Conservation (phyloP, 2,329 filamentous ascomycete species). For the Diplodia intermedia region DNA sequence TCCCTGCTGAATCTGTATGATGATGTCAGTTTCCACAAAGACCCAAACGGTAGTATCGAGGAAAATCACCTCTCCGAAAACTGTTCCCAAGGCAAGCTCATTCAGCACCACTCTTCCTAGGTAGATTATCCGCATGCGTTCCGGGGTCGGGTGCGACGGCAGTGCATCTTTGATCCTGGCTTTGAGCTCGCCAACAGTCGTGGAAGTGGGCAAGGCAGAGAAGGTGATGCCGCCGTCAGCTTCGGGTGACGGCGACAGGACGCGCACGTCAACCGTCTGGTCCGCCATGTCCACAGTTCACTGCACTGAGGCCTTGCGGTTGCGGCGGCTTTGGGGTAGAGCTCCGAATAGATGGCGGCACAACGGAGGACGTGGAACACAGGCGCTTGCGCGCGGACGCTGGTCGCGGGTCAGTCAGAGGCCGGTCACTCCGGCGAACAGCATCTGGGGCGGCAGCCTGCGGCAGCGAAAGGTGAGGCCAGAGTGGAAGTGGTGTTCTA, state of each 20-base stretch:
- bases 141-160: conserved; percentile 47
- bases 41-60: not conserved
- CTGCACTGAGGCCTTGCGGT: conserved; percentile 40
- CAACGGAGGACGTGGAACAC: not conserved
- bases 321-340: conserved; percentile 27
- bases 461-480: conserved; percentile 10
- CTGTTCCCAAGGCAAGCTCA: conserved; percentile 55
- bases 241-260: conserved; percentile 50
- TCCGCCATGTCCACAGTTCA: conserved; percentile 25
- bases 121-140: conserved; percentile 65
- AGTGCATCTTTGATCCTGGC: conserved; percentile 58
- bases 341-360: conserved; percentile 31
- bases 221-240: conserved; percentile 46
- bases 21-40: conserved; percentile 4
- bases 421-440: not conserved
- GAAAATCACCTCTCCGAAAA: conserved; percentile 54
- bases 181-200: conserved; percentile 62
- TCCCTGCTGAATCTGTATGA: conserved; percentile 42
- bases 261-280: conserved; percentile 45
- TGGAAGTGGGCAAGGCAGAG: conserved; percentile 43
- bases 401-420: conserved; percentile 9
- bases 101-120: conserved; percentile 61
- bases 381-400: conserved; percentile 13
- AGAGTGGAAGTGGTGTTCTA: conserved; percentile 10
- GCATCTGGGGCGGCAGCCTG: conserved; percentile 1